Base-by-base conservation (phyloP, 2,329 filamentous ascomycete species). In the Fusarium devonianum region DNA sequence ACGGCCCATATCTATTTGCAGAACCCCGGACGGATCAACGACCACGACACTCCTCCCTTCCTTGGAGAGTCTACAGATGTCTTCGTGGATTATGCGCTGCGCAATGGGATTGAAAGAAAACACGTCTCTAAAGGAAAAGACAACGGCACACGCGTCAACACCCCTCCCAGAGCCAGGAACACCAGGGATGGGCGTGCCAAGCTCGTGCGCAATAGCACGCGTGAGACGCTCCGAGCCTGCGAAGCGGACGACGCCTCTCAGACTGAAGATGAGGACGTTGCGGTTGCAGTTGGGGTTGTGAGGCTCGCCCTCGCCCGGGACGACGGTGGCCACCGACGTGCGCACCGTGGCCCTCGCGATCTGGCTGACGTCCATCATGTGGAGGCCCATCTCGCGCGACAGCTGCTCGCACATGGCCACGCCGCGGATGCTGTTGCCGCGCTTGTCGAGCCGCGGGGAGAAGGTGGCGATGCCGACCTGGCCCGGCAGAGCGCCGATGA, bases 311-410 rank as follows among this genome's bases (percentile, higher is more conserved):
- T 57, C 50, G 5, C 67, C 66, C 1, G 63, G 53, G 5, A 68
- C 54, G 22, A 71, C 66, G 4, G 67, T 71, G 5, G 65, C 64
- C 7, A 68, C 58, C 2, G 64, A 61, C 3, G 65, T 68, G 6
- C 62, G 61, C 4, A 68, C 66, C 0, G 66, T 70, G 1, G 68
- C 66, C 12, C 62, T 40, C 5, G 62, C 62, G 12, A 70, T 68
- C 38, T 70, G 68, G 46, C 65, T 68, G 2, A 68, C 66, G 16
- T 70, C 68, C 67, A 70, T 70, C 68, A 70, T 70, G 50, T 70
- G 68, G 29, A 70, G 56, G 6, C 68, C 68, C 68, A 70, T 69
- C 9, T 70, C 68, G 6, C 56, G 36, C 1, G 68, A 70, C 2
- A 70, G 46, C 38, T 67, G 56, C 39, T 70, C 58, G 37, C 67